A percentile compares a stretch with the other conserved stretches of the same genome.
Evolutionary conservation across 257 asterid genomes (phyloP).

Genomic region (Solanum pimpinellifolium): DNA sequence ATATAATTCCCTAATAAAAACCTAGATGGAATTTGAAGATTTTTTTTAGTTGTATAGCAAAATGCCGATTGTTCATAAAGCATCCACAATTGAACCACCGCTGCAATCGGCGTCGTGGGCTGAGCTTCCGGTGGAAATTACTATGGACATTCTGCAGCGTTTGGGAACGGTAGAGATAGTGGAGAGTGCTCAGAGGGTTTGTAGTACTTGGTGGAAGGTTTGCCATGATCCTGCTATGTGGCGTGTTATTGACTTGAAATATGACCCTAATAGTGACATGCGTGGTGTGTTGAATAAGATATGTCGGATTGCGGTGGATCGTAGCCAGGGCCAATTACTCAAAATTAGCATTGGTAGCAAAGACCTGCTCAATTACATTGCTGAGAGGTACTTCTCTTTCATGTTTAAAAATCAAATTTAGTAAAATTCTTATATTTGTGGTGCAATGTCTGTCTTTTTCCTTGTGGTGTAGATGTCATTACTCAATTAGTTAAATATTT

Average conservation of each 20-base stretch:
- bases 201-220: background rate
- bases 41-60: background rate
- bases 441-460: too few relatives aligned
- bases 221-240: background rate
- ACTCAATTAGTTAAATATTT: too few relatives aligned
- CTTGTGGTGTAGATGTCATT: too few relatives aligned
- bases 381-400: background rate
- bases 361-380: background rate
- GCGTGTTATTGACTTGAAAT: background rate
- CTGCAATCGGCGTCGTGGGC: background rate
- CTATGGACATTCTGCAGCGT: background rate
- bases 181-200: background rate
- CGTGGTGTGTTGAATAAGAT: background rate
- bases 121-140: background rate
- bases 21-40: too few relatives aligned
- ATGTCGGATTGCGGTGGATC: background rate
- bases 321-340: background rate
- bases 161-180: background rate
- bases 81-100: too few relatives aligned
- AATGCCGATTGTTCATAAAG: background rate
- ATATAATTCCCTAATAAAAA: too few relatives aligned
- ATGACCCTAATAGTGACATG: background rate
- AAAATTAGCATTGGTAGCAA: background rate
- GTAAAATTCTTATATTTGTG: too few relatives aligned
- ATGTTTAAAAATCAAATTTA: too few relatives aligned